Conservation (phyloP, 2,329 filamentous ascomycete genomes). For the Arthrocladium fulminans region DNA sequence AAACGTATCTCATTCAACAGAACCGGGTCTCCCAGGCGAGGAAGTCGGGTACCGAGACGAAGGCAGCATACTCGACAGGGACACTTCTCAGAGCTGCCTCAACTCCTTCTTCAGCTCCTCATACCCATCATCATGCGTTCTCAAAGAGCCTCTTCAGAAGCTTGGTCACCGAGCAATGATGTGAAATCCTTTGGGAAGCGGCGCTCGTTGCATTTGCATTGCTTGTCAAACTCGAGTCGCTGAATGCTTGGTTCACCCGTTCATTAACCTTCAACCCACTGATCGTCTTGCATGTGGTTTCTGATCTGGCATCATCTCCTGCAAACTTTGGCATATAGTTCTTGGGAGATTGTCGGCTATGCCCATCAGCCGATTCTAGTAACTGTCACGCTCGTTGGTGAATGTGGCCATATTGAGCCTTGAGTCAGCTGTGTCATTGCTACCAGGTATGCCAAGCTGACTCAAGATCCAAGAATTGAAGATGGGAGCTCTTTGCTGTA, state of each 20-base stretch:
- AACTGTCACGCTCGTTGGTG: neutral
- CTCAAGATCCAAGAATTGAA: neutral
- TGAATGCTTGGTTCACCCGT: neutral
- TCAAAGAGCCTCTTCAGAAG: neutral
- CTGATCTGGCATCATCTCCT: neutral
- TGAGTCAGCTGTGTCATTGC: no score
- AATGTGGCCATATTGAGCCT: neutral
- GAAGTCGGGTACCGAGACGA: no score
- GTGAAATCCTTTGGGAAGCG: neutral
- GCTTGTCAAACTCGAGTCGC: neutral
- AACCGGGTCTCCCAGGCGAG: no score
- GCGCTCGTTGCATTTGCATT: neutral
- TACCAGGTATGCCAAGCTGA: no score
- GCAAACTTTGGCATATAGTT: neutral
- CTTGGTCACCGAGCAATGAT: neutral
- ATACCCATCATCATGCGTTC: neutral
- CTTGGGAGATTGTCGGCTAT: neutral
- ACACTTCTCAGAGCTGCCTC: neutral
- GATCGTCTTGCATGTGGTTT: no score
- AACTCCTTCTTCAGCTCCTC: neutral
- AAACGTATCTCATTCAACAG: no score
- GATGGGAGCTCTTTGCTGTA: neutral
- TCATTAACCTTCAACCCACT: neutral
- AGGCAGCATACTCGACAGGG: no score
- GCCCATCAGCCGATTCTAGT: neutral